Evolutionary conservation across 2,329 filamentous ascomycete species (phyloP), one percentile per base, ranked within the genome.

Genomic region (Clonostachys solani): DNA sequence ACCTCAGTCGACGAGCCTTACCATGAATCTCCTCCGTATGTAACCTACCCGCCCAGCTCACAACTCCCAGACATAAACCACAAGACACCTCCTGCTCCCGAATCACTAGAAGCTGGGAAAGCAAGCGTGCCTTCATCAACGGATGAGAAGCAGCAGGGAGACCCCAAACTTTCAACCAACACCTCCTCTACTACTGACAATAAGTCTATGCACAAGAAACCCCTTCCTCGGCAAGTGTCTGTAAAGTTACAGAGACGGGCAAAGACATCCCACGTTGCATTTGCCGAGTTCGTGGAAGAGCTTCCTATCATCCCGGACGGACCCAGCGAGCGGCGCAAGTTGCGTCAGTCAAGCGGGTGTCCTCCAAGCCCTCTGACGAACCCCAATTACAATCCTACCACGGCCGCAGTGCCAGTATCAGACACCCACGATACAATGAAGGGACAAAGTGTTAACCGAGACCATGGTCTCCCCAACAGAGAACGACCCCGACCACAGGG

Each of bases 1-100:
- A 84, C 81, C 45, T 83, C 80, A 7, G 72, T 81, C 62, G 81
- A 84, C 58, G 80, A 83, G 42, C 66, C 74, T n/a, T 54, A 40
- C 40, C 50, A 60, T 56, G 68, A 67, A 66, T 72, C 52, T 47
- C 66, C 71, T 60, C 71, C 75, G 80, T 84, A 84, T 71, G 81
- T 84, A 67, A 54, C 54, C 52, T 29, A 29, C 23, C 23, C 23
- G 8, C 58, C 60, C 34, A 35, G 16, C 44, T 29, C 23, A 10
- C 23, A 29, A 9, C 23, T 29, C 23, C 23, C 23, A 29, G 23
- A 29, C 23, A 29, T 9, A 29, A 29, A 8, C 23, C 23, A 29
- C 23, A 29, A 29, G 8, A 33, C 36, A 45, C 44, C 15, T 18
- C 3, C 36, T n/a, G 36, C 36, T n/a, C 36, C 36, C 12, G 15